Percentiles rank a stretch among this genome's conserved stretches.
Evolutionary conservation across 495 filamentous ascomycete species (phyloP).

Genomic region (Neurospora sp.): DNA sequence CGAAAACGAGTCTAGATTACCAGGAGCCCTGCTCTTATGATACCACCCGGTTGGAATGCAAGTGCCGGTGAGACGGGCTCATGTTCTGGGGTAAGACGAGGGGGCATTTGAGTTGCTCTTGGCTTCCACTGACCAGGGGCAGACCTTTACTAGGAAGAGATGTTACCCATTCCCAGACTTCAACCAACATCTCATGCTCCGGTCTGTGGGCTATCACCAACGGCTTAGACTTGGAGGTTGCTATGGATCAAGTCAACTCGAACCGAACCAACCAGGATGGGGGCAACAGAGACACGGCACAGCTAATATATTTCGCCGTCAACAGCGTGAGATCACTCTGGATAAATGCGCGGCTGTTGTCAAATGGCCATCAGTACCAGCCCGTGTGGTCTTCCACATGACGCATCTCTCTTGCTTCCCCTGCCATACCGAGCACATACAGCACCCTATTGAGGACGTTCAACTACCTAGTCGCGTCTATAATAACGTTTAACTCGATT

Average conservation of each 20-base stretch:
- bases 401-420: slow-evolving; percentile 2
- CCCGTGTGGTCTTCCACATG: slow-evolving; percentile 16
- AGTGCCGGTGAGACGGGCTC: slow-evolving; percentile 10
- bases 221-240: background rate
- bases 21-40: background rate
- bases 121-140: background rate
- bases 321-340: slow-evolving; percentile 20
- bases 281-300: slow-evolving; percentile 16
- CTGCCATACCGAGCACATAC: background rate
- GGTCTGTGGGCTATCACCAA: background rate
- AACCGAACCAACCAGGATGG: background rate
- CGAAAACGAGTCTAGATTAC: background rate
- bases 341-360: slow-evolving; percentile 22
- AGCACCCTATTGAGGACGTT: background rate
- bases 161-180: background rate
- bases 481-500: background rate
- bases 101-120: background rate
- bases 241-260: background rate
- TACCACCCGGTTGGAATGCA: slow-evolving; percentile 7
- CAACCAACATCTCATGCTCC: background rate
- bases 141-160: background rate
- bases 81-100: background rate
- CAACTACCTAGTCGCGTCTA: background rate
- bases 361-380: slow-evolving; percentile 8
- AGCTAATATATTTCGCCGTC: slow-evolving; percentile 24